Evolutionary conservation across 345 rosid genomes (phyloP).

Genomic region (Zanthoxylum bungeanum): DNA sequence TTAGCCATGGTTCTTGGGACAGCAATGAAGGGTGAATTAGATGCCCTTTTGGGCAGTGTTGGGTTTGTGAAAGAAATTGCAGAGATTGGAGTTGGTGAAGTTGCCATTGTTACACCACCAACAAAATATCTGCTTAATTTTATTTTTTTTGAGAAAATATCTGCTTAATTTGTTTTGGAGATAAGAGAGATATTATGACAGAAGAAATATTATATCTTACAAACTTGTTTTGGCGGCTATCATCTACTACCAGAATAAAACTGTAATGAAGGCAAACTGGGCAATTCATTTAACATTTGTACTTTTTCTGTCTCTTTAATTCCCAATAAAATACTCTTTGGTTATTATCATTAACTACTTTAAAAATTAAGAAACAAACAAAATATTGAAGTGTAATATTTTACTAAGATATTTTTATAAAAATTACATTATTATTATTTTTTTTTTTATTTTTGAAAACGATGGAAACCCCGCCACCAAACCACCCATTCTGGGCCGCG

Average conservation of each 20-base stretch:
- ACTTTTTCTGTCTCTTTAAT: background rate
- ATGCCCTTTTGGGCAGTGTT: slow-evolving; percentile 19
- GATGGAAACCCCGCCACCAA: too few species aligned
- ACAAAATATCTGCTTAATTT: background rate
- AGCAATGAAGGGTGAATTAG: slow-evolving; percentile 24
- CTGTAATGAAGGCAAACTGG: background rate
- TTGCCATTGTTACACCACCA: slow-evolving; percentile 42
- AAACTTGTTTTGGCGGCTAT: slow-evolving; percentile 24
- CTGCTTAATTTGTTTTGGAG: background rate
- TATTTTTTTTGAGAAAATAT: too few species aligned
- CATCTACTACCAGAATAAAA: background rate
- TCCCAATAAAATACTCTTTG: too few species aligned
- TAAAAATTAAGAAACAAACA: too few species aligned
- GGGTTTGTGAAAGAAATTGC: slow-evolving; percentile 44
- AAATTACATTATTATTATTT: too few species aligned
- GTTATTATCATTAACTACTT: too few species aligned
- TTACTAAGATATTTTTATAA: too few species aligned
- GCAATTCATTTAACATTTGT: background rate
- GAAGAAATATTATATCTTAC: slow-evolving; percentile 11
- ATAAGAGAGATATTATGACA: background rate
- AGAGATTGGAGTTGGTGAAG: slow-evolving; percentile 46
- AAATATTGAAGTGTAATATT: too few species aligned
- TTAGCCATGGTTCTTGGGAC: slow-evolving; percentile 59
- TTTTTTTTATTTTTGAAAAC: too few species aligned
- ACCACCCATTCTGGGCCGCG: too few species aligned